Evolutionary conservation across 2,329 filamentous ascomycete genomes (phyloP).

Genomic region (Geosmithia morbida): DNA sequence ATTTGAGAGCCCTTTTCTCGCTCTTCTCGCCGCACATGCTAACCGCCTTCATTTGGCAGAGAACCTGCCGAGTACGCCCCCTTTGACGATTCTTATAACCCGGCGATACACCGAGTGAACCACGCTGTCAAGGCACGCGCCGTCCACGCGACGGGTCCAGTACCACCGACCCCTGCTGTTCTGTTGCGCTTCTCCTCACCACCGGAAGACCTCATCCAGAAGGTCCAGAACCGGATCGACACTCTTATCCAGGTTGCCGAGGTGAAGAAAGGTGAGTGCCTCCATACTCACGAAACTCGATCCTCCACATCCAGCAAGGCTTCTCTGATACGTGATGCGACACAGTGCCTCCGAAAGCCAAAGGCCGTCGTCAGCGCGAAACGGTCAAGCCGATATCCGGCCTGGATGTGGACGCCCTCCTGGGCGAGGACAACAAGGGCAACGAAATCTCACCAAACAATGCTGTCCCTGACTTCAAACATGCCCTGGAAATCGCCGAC

Average conservation of each 20-base stretch:
- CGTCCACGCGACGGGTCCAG: slow-evolving; percentile 50
- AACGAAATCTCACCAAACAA: slow-evolving; percentile 46
- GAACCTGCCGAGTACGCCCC: slow-evolving; percentile 52
- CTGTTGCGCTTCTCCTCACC: slow-evolving; percentile 62
- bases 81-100: slow-evolving; percentile 72
- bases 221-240: slow-evolving; percentile 42
- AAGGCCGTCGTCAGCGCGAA: slow-evolving; percentile 57
- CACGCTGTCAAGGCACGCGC: slow-evolving; percentile 76
- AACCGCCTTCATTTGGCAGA: slow-evolving; percentile 10
- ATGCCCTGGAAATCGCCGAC: slow-evolving; percentile 48
- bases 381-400: slow-evolving; percentile 74
- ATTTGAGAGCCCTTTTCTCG: not conserved
- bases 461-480: slow-evolving; percentile 82
- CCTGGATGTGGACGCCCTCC: slow-evolving; percentile 70
- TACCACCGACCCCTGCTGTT: slow-evolving; percentile 47
- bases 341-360: slow-evolving; percentile 62
- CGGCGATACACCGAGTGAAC: slow-evolving; percentile 76
- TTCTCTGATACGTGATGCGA: too few relatives aligned
- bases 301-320: not conserved
- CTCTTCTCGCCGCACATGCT: slow-evolving; percentile 2
- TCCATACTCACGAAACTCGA: not conserved
- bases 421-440: slow-evolving; percentile 38
- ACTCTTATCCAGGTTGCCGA: slow-evolving; percentile 54
- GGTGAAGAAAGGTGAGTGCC: slow-evolving; percentile 60
- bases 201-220: slow-evolving; percentile 49